Percentiles rank a stretch among this genome's conserved stretches.
phyloP scores from a whole-genome alignment of 2,329 filamentous ascomycete species.

The Chaetomium sp. region DNA sequence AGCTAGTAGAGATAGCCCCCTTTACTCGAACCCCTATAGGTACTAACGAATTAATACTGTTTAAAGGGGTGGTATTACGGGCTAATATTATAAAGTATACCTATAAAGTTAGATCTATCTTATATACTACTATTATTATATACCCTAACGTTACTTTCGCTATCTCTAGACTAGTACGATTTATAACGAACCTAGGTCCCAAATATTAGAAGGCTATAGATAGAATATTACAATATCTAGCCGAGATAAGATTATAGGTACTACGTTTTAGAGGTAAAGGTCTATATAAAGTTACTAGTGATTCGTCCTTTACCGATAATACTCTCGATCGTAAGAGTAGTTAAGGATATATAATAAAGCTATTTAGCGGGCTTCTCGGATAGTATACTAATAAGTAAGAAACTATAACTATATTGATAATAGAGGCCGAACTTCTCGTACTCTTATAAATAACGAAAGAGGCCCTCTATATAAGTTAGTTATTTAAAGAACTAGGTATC shows the following conservation, averaged over 20 bases:
- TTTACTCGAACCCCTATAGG: too few species aligned
- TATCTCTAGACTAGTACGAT: constrained; percentile 4
- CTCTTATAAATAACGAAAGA: constrained; percentile 9
- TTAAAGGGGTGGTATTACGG: too few species aligned
- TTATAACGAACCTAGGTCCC: neutral
- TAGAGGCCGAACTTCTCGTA: constrained; percentile 1
- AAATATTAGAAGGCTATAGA: neutral
- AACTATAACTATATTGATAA: constrained; percentile 15
- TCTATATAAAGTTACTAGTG: neutral
- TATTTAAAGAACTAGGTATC: constrained; percentile 11
- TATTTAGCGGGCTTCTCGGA: constrained; percentile 12
- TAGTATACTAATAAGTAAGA: constrained; percentile 20
- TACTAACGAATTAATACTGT: too few species aligned
- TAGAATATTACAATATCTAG: neutral
- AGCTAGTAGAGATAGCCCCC: neutral
- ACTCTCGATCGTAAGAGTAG: constrained; percentile 6
- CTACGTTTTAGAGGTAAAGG: too few species aligned
- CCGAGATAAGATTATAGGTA: neutral
- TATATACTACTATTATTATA: constrained; percentile 12
- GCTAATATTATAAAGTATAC: too few species aligned
- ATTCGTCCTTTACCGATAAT: constrained; percentile 13
- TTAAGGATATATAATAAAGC: constrained; percentile 19
- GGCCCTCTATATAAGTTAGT: neutral
- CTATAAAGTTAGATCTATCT: too few species aligned
- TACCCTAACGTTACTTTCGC: constrained; percentile 20